phyloP scores from a whole-genome alignment of 140 eudicot genomes.

The Flaveria floridana region DNA sequence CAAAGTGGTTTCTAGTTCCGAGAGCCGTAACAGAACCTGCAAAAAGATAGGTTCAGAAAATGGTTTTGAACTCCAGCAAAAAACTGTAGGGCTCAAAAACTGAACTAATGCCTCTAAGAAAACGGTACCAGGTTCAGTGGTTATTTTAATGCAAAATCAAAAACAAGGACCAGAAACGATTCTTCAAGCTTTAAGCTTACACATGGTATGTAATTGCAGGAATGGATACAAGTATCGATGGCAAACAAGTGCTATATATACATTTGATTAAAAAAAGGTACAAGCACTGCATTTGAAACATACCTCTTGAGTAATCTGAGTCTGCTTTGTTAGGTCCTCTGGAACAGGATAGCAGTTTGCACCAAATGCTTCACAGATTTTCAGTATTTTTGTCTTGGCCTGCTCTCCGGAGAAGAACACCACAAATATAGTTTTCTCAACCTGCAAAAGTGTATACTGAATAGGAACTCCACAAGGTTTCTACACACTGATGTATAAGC shows the following conservation, averaged over 20 bases:
- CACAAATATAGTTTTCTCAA: conserved; percentile 85
- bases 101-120: background rate
- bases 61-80: conserved; percentile 6
- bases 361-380: conserved; percentile 97
- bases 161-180: background rate
- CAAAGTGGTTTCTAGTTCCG: conserved; percentile 85
- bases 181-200: conserved; percentile 7
- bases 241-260: background rate
- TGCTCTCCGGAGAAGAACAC: conserved; percentile 99
- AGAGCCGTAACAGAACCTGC: conserved; percentile 86
- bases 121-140: background rate
- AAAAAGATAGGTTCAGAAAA: conserved; percentile 24
- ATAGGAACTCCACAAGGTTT: conserved; percentile 15
- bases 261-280: background rate
- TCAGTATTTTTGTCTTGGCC: conserved; percentile 81
- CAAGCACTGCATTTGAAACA: conserved; percentile 14
- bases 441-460: conserved; percentile 47
- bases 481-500: background rate
- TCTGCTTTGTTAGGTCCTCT: conserved; percentile 76
- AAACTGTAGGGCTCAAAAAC: conserved; percentile 5
- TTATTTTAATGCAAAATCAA: background rate
- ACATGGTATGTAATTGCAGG: background rate
- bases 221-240: conserved; percentile 5
- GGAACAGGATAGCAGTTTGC: conserved; percentile 98
- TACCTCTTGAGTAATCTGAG: conserved; percentile 89